Conservation (phyloP, 371 early-diverging fungal species). For the Mortierella sp. region DNA sequence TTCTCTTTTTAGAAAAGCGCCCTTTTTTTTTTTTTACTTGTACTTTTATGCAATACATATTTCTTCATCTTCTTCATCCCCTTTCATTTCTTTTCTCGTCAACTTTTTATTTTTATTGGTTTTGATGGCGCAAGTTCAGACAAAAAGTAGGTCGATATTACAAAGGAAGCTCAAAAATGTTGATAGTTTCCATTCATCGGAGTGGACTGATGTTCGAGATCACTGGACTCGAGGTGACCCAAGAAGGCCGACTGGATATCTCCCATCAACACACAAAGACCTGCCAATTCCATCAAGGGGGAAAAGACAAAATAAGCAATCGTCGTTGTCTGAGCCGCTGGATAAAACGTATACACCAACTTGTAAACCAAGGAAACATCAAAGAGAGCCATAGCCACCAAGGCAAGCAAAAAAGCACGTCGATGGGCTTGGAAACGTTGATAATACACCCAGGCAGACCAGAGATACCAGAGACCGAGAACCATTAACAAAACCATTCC, state of each 20-base stretch:
- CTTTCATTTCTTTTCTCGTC: too few relatives aligned
- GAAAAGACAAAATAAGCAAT: constrained; percentile 23
- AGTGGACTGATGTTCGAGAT: too few relatives aligned
- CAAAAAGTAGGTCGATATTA: too few relatives aligned
- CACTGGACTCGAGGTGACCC: too few relatives aligned
- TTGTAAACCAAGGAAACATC: constrained; percentile 26
- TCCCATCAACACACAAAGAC: constrained; percentile 2
- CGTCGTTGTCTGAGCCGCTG: neutral
- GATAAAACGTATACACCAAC: constrained; percentile 18
- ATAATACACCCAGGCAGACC: constrained; percentile 10
- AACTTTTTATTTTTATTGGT: too few relatives aligned
- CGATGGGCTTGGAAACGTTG: constrained; percentile 10
- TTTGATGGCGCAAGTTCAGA: too few relatives aligned
- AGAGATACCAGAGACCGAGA: constrained; percentile 7
- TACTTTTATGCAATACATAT: too few relatives aligned
- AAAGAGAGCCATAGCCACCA: constrained; percentile 9
- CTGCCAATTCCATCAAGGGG: constrained; percentile 21
- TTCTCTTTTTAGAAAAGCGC: too few relatives aligned
- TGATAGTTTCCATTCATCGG: too few relatives aligned
- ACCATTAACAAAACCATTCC: constrained; percentile 3
- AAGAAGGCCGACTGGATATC: constrained; percentile 29
- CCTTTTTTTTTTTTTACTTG: too few relatives aligned
- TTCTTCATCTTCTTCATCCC: too few relatives aligned
- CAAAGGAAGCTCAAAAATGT: too few relatives aligned
- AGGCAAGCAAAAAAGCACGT: constrained; percentile 3